A percentile compares a stretch with the other conserved stretches of the same genome.
Evolutionary conservation across 257 asterid species (phyloP).

Genomic region (Solanum chilense): DNA sequence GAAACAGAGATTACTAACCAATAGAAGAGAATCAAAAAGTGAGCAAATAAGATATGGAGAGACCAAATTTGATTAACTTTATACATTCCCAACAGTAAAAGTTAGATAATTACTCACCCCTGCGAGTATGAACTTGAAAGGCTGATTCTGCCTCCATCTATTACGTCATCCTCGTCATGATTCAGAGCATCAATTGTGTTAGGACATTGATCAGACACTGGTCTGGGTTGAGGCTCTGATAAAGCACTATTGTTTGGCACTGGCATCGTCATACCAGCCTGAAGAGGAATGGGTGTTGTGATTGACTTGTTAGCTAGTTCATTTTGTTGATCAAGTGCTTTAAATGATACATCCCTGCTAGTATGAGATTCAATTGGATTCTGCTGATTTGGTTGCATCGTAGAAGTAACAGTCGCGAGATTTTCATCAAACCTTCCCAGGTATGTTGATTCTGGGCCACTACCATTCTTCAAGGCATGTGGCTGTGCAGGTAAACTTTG

Average conservation of each 20-base stretch:
- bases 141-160: slow-evolving; percentile 92
- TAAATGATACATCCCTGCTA: slow-evolving; percentile 30
- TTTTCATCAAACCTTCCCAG: slow-evolving; percentile 55
- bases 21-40: background rate
- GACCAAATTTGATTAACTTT: background rate
- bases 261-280: slow-evolving; percentile 3
- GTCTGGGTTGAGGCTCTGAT: slow-evolving; percentile 36
- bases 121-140: slow-evolving; percentile 79
- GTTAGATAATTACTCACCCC: slow-evolving; percentile 40
- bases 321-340: slow-evolving; percentile 37
- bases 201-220: slow-evolving; percentile 47
- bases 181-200: slow-evolving; percentile 23
- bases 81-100: background rate
- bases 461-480: slow-evolving; percentile 42
- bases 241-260: slow-evolving; percentile 35
- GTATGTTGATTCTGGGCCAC: slow-evolving; percentile 30
- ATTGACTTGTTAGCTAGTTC: slow-evolving; percentile 36
- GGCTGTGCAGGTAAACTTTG: slow-evolving; percentile 46
- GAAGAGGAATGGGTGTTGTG: slow-evolving; percentile 37
- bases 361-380: slow-evolving; percentile 49
- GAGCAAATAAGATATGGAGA: background rate
- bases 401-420: slow-evolving; percentile 25
- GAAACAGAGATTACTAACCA: background rate
- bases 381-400: slow-evolving; percentile 39
- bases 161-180: slow-evolving; percentile 42